Conservation (phyloP, 2,329 filamentous ascomycete genomes). For the Aureobasidium uvarum region DNA sequence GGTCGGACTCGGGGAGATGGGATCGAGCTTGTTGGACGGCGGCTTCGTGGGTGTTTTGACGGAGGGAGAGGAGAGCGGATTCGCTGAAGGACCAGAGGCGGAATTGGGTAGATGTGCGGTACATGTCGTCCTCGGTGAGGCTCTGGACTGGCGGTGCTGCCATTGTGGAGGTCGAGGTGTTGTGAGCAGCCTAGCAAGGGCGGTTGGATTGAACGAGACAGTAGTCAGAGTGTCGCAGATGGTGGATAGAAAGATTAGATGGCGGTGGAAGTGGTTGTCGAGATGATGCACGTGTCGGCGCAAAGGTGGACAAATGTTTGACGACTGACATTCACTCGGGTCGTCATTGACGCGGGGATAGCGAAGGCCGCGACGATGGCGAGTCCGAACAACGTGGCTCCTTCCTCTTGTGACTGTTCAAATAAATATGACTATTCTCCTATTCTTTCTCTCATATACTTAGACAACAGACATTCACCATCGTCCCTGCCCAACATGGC, state of each 20-base stretch:
- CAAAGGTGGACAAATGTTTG: constrained; percentile 6
- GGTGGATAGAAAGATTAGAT: too few relatives aligned
- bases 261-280: neutral
- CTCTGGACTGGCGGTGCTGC: constrained; percentile 19
- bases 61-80: constrained; percentile 66
- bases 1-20: constrained; percentile 45
- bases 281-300: neutral
- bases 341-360: constrained; percentile 14
- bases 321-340: neutral
- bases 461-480: neutral
- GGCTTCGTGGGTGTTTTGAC: constrained; percentile 73
- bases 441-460: neutral
- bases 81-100: constrained; percentile 89
- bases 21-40: constrained; percentile 67
- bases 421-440: neutral
- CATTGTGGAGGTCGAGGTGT: neutral
- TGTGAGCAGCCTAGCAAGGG: neutral
- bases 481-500: constrained; percentile 35
- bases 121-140: constrained; percentile 85
- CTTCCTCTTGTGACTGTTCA: neutral
- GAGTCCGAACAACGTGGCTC: neutral
- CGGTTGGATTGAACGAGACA: too few relatives aligned
- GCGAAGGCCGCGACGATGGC: neutral
- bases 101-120: constrained; percentile 86
- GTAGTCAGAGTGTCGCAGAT: neutral